Conservation (phyloP, 139 green algal species). For the Diplosphaera chodatii region DNA sequence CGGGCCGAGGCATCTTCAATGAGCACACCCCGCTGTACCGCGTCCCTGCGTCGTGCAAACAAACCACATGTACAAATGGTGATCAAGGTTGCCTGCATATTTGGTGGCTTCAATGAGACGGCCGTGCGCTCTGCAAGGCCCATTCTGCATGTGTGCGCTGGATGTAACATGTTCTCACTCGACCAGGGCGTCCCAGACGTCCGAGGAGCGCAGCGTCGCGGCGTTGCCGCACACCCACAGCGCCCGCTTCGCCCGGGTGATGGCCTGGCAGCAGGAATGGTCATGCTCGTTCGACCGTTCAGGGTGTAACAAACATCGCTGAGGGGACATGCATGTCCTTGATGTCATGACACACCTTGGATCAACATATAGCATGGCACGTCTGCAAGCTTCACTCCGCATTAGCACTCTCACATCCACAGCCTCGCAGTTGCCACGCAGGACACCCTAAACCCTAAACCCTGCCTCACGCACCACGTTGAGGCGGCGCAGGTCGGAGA, state of each 20-base stretch:
- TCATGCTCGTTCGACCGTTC: too few relatives aligned
- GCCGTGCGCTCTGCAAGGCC: neutral
- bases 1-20: slow-evolving; percentile 43
- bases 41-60: slow-evolving; percentile 19
- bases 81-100: too few relatives aligned
- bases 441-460: too few relatives aligned
- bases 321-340: too few relatives aligned
- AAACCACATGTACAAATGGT: too few relatives aligned
- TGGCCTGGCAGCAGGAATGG: neutral
- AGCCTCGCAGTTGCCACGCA: too few relatives aligned
- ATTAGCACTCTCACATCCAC: too few relatives aligned
- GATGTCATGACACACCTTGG: too few relatives aligned
- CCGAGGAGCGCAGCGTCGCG: slow-evolving; percentile 41
- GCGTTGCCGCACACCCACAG: slow-evolving; percentile 73
- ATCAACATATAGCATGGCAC: too few relatives aligned
- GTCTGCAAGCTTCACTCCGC: too few relatives aligned
- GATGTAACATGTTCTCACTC: slow-evolving; percentile 3
- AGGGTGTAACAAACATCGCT: too few relatives aligned
- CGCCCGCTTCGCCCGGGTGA: slow-evolving; percentile 63
- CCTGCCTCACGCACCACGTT: slow-evolving; percentile 53
- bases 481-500: slow-evolving; percentile 72
- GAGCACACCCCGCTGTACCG: slow-evolving; percentile 34
- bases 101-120: neutral
- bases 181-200: slow-evolving; percentile 56
- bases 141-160: too few relatives aligned